Evolutionary conservation across 148 eudicot genomes (phyloP).

Genomic region (Simmondsia chinensis): DNA sequence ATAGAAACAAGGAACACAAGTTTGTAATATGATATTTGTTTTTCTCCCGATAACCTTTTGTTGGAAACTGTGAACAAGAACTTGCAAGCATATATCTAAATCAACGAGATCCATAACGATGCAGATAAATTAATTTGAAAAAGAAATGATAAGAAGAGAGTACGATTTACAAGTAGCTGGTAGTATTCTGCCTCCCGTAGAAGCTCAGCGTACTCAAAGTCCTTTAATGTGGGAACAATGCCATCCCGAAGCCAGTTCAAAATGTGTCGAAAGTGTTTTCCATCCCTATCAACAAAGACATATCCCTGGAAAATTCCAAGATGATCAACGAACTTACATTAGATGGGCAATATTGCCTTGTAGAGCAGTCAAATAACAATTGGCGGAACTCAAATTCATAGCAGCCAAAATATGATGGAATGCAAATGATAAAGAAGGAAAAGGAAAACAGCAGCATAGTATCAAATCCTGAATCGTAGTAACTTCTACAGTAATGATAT

Average conservation of each 20-base stretch:
- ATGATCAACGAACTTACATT: no score
- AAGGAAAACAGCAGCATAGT: no score
- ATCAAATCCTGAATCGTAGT: no score
- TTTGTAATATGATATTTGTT: no score
- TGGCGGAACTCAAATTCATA: no score
- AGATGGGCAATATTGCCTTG: no score
- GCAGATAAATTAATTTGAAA: neutral
- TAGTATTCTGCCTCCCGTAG: constrained; percentile 84
- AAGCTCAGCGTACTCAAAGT: constrained; percentile 69
- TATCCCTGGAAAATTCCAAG: constrained; percentile 43
- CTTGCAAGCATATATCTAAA: neutral
- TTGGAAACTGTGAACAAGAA: neutral
- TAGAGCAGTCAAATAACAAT: no score
- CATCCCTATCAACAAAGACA: constrained; percentile 90
- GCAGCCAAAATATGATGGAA: no score
- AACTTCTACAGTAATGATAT: no score
- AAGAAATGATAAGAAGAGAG: constrained; percentile 3
- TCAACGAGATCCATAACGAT: neutral
- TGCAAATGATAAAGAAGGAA: no score
- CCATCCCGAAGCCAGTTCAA: constrained; percentile 98
- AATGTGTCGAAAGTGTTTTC: constrained; percentile 82
- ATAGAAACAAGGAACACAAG: no score
- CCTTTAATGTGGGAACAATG: constrained; percentile 52
- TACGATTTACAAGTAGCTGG: constrained; percentile 64
- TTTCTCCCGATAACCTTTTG: no score